phyloP scores from a whole-genome alignment of 495 filamentous ascomycete genomes.

The Trichoderma erinaceum region DNA sequence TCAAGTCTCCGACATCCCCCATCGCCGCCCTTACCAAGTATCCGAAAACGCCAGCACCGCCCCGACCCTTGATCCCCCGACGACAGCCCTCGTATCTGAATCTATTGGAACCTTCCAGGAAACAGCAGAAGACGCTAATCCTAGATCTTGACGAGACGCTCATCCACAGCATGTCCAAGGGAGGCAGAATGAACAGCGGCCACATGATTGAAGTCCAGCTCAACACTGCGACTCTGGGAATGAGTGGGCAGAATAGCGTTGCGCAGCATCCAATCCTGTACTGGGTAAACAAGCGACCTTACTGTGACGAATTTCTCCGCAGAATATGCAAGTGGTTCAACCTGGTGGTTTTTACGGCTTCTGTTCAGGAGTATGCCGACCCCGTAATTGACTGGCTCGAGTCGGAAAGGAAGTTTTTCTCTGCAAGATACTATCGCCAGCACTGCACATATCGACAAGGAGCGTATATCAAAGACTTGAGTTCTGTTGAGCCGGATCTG shows the following conservation, averaged over 20 bases:
- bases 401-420: conserved; percentile 92
- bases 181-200: conserved; percentile 88
- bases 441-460: conserved; percentile 93
- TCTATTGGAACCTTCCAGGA: conserved; percentile 39
- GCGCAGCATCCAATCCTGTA: conserved; percentile 96
- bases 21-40: conserved; percentile 78
- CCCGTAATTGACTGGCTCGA: conserved; percentile 99
- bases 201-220: conserved; percentile 99
- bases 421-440: conserved; percentile 85
- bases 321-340: conserved; percentile 97
- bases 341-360: conserved; percentile 93
- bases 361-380: conserved; percentile 97
- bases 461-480: conserved; percentile 96
- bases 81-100: conserved; percentile 75
- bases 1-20: conserved; percentile 90
- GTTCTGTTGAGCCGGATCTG: conserved; percentile 89
- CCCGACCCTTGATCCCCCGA: conserved; percentile 79
- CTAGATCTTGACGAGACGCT: conserved; percentile 94
- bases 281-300: conserved; percentile 95
- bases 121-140: conserved; percentile 81
- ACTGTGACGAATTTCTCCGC: conserved; percentile 94
- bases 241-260: conserved; percentile 57
- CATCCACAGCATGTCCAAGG: conserved; percentile 95
- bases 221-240: conserved; percentile 54
- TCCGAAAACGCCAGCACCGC: conserved; percentile 80